These are phyloP conservation scores for Achaetomium macrosporum DNA, from an alignment of 2,329 filamentous ascomycete genomes.

Conservation along the genomic window DNA sequence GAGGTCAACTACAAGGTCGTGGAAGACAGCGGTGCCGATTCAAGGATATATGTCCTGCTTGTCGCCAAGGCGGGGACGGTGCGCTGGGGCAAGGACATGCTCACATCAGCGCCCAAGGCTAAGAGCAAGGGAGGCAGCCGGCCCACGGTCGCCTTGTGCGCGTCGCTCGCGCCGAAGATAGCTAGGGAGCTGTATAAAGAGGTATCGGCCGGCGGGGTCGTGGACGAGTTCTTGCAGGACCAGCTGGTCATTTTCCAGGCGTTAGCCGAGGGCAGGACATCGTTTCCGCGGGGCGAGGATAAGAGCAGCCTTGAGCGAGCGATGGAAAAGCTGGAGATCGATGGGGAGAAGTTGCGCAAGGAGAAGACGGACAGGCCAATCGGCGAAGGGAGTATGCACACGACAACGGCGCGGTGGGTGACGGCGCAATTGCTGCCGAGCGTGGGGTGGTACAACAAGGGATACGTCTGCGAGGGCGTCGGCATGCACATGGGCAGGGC, in stretches of 20 bases:
- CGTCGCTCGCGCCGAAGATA: conserved; percentile 40
- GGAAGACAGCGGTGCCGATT: conserved; percentile 47
- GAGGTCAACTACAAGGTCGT: conserved; percentile 40
- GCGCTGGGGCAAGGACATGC: conserved; percentile 26
- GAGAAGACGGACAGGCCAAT: conserved; percentile 47
- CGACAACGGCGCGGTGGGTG: conserved; percentile 57
- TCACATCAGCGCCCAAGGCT: conserved; percentile 37
- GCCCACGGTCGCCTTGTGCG: conserved; percentile 27
- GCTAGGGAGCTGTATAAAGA: conserved; percentile 42
- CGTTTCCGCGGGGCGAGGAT: conserved; percentile 34
- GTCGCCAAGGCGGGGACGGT: conserved; percentile 44
- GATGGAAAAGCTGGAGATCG: conserved; percentile 29
- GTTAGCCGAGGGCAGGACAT: conserved; percentile 47
- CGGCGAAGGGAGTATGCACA: conserved; percentile 51
- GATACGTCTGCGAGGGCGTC: conserved; percentile 43
- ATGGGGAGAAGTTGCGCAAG: conserved; percentile 28
- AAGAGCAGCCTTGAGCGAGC: conserved; percentile 24
- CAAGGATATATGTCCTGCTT: conserved; percentile 50
- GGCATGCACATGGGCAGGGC: conserved; percentile 26
- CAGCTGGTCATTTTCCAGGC: conserved; percentile 57
- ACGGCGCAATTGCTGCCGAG: conserved; percentile 44
- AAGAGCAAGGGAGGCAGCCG: conserved; percentile 22
- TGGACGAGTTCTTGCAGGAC: conserved; percentile 56
- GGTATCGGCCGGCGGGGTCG: conserved; percentile 38
- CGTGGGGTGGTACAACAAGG: conserved; percentile 46